Evolutionary conservation across 2,329 filamentous ascomycete genomes (phyloP), one percentile per base, ranked within the genome.

Genomic region (Amauroascus niger): DNA sequence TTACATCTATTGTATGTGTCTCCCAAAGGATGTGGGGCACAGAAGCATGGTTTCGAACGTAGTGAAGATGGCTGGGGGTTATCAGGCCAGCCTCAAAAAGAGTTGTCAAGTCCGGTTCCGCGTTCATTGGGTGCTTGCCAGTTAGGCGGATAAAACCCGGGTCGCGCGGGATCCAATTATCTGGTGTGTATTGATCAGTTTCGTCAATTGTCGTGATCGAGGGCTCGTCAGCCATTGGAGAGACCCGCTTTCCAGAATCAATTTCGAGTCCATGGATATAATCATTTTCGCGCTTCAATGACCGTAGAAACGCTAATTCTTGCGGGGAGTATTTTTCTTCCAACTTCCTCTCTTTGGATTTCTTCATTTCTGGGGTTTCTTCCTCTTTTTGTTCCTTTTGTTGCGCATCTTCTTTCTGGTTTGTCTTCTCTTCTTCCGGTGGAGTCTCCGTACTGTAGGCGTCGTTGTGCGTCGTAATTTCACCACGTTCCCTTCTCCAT

Each of bases 101-200:
- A 11, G 62, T 61, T 1, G 63, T 63, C 1, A 79, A 65, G 0
- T 69, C 56, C 0, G 74, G 63, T 60, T 79, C 77, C 2, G 69
- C 74, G 53, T 80, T 79, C 53, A 80, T 57, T 0, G 76, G 76
- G 60, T 79, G 76, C 43, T 77, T 77, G 3, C 76, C 76, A 0
- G 76, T 79, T 16, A 76, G 58, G 0, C 77, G 72, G 33, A 78
- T 74, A 3, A 79, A 66, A 24, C 74, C 60, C 0, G 65, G 63
- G 1, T 68, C 71, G 7, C 76, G 70, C 2, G 76, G 76, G 1
- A 79, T 65, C 77, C 76, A 79, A 55, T 77, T 79, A 60, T 79
- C 76, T 0, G 76, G 76, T 1, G 71, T 72, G 57, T 75, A 75
- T 40, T 78, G 74, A 56, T 79, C 77, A 2, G 67, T 65, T 58